These are phyloP conservation scores for Nemania abortiva DNA, from an alignment of 2,329 filamentous ascomycete species.

Conservation along the genomic window DNA sequence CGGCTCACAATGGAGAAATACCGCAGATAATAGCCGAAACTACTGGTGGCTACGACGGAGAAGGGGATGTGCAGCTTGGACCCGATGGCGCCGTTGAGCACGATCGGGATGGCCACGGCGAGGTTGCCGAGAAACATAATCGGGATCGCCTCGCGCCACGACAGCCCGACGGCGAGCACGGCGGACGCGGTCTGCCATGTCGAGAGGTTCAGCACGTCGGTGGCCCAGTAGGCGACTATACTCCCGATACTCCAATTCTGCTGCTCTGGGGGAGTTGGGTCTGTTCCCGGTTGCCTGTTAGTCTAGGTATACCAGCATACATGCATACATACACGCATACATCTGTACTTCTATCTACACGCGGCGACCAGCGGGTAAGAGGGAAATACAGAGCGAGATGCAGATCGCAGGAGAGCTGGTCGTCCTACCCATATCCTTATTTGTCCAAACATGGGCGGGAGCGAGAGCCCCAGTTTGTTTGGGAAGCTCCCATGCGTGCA, in stretches of 20 bases:
- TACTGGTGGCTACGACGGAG: constrained; percentile 58
- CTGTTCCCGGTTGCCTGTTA: constrained; percentile 43
- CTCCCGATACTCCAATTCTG: constrained; percentile 56
- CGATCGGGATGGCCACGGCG: constrained; percentile 67
- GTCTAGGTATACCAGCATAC: constrained; percentile 1
- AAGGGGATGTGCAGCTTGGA: constrained; percentile 62
- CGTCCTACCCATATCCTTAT: constrained; percentile 52
- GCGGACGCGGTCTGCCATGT: constrained; percentile 54
- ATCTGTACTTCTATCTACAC: too few species aligned
- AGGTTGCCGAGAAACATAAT: constrained; percentile 69
- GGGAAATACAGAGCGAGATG: background rate
- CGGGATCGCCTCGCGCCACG: constrained; percentile 53
- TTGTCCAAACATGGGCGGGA: constrained; percentile 58
- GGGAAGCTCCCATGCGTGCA: constrained; percentile 60
- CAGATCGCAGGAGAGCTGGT: constrained; percentile 21
- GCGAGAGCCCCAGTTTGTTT: constrained; percentile 62
- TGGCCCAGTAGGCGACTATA: constrained; percentile 55
- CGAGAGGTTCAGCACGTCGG: constrained; percentile 53
- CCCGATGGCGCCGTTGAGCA: constrained; percentile 62
- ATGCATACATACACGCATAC: background rate
- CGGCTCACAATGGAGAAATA: constrained; percentile 56
- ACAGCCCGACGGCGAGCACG: constrained; percentile 53
- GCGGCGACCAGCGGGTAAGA: background rate
- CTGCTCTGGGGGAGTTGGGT: constrained; percentile 53
- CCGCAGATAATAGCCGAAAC: constrained; percentile 61